A percentile compares a stretch with the other conserved stretches of the same genome.
Conservation (phyloP, 2,329 filamentous ascomycete species). For the Colletotrichum abscissum region DNA sequence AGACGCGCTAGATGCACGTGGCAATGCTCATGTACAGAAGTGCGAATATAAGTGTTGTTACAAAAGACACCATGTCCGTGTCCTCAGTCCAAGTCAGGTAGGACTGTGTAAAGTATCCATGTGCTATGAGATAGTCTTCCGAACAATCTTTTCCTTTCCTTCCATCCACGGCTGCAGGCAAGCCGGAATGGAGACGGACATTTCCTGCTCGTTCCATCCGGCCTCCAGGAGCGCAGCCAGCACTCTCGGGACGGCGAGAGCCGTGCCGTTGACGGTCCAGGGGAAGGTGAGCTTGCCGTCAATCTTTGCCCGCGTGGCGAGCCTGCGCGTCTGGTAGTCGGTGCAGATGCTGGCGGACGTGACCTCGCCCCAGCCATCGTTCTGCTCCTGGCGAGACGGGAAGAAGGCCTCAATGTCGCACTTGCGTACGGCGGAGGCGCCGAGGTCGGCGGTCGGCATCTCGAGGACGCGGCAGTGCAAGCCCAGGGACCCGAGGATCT, state of each 20-base stretch:
- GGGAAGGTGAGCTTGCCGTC: slow-evolving; percentile 75
- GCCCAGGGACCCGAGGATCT: slow-evolving; percentile 81
- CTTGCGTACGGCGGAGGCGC: slow-evolving; percentile 88
- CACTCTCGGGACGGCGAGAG: slow-evolving; percentile 89
- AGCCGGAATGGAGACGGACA: slow-evolving; percentile 79
- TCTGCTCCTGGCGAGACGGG: slow-evolving; percentile 75
- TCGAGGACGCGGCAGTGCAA: slow-evolving; percentile 90
- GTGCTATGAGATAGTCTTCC: neutral
- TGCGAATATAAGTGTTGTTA: neutral
- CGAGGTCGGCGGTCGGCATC: slow-evolving; percentile 91
- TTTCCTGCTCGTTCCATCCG: slow-evolving; percentile 80
- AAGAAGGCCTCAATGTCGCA: slow-evolving; percentile 96
- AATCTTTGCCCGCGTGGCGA: slow-evolving; percentile 78
- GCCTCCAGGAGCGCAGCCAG: slow-evolving; percentile 91
- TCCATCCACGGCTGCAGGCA: slow-evolving; percentile 88
- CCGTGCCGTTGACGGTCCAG: slow-evolving; percentile 94
- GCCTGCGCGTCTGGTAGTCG: slow-evolving; percentile 89
- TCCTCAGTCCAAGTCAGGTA: neutral
- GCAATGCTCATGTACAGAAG: neutral
- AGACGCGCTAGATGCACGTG: neutral
- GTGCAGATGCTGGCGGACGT: slow-evolving; percentile 92
- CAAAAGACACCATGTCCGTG: neutral
- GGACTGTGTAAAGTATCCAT: neutral
- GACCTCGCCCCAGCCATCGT: slow-evolving; percentile 90
- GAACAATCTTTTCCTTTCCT: slow-evolving; percentile 72